These are phyloP conservation scores for Lumnitzera racemosa DNA, from an alignment of 345 rosid species.

Conservation along the genomic window DNA sequence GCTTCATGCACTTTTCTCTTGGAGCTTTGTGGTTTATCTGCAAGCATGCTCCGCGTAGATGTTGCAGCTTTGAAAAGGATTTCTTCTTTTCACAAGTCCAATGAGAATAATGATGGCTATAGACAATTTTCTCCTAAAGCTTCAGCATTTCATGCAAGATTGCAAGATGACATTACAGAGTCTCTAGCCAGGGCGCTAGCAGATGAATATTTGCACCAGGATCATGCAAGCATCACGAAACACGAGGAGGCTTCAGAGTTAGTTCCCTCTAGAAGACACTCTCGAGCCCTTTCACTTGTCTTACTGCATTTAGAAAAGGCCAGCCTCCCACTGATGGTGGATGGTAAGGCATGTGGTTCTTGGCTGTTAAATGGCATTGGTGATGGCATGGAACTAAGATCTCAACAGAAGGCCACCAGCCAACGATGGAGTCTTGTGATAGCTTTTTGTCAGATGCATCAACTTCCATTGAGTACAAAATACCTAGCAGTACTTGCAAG, in stretches of 20 bases:
- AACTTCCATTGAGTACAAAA: constrained; percentile 81
- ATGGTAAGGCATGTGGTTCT: constrained; percentile 79
- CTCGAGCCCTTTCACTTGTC: constrained; percentile 63
- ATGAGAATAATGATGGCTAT: constrained; percentile 31
- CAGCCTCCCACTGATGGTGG: constrained; percentile 62
- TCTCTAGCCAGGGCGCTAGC: constrained; percentile 88
- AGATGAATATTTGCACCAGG: constrained; percentile 60
- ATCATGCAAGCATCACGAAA: constrained; percentile 31
- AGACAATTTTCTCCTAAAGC: constrained; percentile 48
- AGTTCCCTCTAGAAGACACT: constrained; percentile 27
- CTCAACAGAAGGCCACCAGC: constrained; percentile 83
- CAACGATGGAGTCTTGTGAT: constrained; percentile 88
- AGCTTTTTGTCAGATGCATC: constrained; percentile 84
- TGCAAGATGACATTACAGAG: constrained; percentile 54
- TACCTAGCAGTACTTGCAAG: constrained; percentile 84
- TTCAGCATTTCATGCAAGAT: constrained; percentile 45
- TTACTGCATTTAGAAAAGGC: constrained; percentile 92
- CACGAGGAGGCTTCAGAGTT: constrained; percentile 31
- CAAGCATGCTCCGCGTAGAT: constrained; percentile 75
- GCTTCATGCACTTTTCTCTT: constrained; percentile 80
- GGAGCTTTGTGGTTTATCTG: constrained; percentile 91
- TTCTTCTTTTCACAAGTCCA: constrained; percentile 59
- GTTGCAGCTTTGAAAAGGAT: constrained; percentile 78
- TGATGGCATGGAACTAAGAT: constrained; percentile 77
- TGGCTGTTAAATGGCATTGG: constrained; percentile 88